Conservation (phyloP, 2,329 filamentous ascomycete genomes). For the Microcyclospora pomicola region DNA sequence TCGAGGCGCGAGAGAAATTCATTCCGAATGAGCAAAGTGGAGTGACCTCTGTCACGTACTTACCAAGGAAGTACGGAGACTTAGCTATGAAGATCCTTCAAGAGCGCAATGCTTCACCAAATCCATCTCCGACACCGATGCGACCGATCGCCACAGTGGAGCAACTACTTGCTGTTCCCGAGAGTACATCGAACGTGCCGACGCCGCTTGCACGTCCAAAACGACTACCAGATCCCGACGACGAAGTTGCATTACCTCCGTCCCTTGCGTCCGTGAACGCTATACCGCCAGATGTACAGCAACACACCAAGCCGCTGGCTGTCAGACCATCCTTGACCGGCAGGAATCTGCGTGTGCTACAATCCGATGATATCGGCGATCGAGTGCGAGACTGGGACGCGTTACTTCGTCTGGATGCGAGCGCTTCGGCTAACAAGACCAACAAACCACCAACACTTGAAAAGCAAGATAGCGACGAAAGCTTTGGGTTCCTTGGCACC, state of each 20-base stretch:
- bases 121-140: slow-evolving; percentile 6
- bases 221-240: slow-evolving; percentile 19
- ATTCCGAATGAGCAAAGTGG: background rate
- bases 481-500: slow-evolving; percentile 51
- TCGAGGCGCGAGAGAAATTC: slow-evolving; percentile 1
- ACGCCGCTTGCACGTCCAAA: slow-evolving; percentile 38
- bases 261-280: background rate
- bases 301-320: too few relatives aligned
- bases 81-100: slow-evolving; percentile 1
- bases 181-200: slow-evolving; percentile 40
- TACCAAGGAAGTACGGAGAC: background rate
- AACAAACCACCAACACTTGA: slow-evolving; percentile 23
- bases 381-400: too few relatives aligned
- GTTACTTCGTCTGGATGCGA: background rate
- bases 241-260: slow-evolving; percentile 1
- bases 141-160: slow-evolving; percentile 11
- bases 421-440: slow-evolving; percentile 5
- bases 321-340: too few relatives aligned
- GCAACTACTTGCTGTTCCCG: slow-evolving; percentile 16
- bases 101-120: slow-evolving; percentile 6
- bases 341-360: too few relatives aligned
- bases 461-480: slow-evolving; percentile 46
- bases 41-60: background rate
- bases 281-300: too few relatives aligned
- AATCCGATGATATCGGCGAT: too few relatives aligned